Base-by-base conservation (phyloP, 345 rosid species). In the Euphorbia pulcherrima region DNA sequence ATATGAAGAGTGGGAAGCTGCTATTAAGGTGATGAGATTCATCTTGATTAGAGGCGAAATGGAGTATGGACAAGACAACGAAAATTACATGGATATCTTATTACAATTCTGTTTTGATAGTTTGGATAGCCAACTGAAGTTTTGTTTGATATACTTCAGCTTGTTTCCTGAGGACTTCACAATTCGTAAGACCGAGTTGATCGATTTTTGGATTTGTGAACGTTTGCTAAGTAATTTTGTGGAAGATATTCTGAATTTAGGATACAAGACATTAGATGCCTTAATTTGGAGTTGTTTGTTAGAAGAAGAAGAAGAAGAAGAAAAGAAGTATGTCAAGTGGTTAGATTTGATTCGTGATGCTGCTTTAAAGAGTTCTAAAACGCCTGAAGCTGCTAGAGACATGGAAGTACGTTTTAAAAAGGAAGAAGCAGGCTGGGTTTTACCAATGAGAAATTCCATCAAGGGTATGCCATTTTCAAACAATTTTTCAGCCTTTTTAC, bases 231-330 rank as follows among this genome's bases (percentile, higher is more conserved):
- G 14, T 41, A 14, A 12, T 41, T 5, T 41, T 41, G 13, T 5
- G 14, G 47, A 12, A 17, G 53, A 50, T n/a, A n/a, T 50, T 3
- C 13, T 50, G 2, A 17, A 50, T 17, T 50, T 50, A 23, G 53
- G 53, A 50, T 50, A 50, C 13, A 50, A 50, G 21, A n/a, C 23
- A 17, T 21, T 50, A 50, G 53, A 50, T 50, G 23, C 21, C 14
- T 16, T 50, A 1, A 17, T 50, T 50, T 7, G 23, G 13, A 23
- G 23, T 2, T 50, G 53, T 50, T 50, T 50, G n/a, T 50, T 50
- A 50, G 53, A 50, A n/a, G 53, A n/a, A n/a, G n/a, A n/a, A n/a
- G n/a, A n/a, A n/a, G n/a, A 50, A 50, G 53, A 50, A 50, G 20
- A 50, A 50, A 16, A 1, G 6, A 50, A 17, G 17, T 17, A n/a